Percentiles rank a stretch among this genome's conserved stretches.
Conservation (phyloP, 345 rosid species). For the Populus pruinosa region DNA sequence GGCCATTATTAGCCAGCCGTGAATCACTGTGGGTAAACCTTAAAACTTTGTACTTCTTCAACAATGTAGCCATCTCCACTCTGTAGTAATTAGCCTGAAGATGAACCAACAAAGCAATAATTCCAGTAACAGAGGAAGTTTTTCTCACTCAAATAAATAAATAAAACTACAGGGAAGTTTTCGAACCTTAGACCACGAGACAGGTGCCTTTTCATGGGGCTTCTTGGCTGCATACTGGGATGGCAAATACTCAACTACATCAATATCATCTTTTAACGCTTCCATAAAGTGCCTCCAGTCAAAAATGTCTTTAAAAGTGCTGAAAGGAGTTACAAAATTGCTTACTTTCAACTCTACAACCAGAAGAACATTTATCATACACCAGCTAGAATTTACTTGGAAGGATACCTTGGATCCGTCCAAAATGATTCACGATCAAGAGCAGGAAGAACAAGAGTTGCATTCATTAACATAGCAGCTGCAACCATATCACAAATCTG, state of each 20-base stretch:
- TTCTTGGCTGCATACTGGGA: conserved; percentile 40
- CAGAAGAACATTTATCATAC: neutral
- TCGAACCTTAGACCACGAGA: conserved; percentile 98
- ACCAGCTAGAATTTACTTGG: neutral
- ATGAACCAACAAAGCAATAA: conserved; percentile 11
- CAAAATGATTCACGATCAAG: conserved; percentile 97
- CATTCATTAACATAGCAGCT: conserved; percentile 90
- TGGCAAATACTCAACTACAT: conserved; percentile 82
- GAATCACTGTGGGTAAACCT: conserved; percentile 91
- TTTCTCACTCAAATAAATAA: neutral
- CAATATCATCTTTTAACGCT: conserved; percentile 64
- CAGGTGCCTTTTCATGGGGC: conserved; percentile 78
- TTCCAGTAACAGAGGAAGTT: neutral
- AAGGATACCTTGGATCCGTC: conserved; percentile 91
- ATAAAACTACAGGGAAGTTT: neutral
- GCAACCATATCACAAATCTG: conserved; percentile 99
- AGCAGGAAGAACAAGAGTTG: conserved; percentile 90
- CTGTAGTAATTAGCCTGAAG: conserved; percentile 93
- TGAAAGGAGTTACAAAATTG: conserved; percentile 28
- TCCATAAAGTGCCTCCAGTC: conserved; percentile 91
- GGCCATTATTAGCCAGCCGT: conserved; percentile 82
- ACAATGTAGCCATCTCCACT: conserved; percentile 56
- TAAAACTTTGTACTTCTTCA: conserved; percentile 77
- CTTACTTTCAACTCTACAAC: neutral
- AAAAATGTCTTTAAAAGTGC: conserved; percentile 90